Percentiles rank a stretch among this genome's conserved stretches.
phyloP scores from a whole-genome alignment of 2,329 filamentous ascomycete species.

The Blastomyces percursus region DNA sequence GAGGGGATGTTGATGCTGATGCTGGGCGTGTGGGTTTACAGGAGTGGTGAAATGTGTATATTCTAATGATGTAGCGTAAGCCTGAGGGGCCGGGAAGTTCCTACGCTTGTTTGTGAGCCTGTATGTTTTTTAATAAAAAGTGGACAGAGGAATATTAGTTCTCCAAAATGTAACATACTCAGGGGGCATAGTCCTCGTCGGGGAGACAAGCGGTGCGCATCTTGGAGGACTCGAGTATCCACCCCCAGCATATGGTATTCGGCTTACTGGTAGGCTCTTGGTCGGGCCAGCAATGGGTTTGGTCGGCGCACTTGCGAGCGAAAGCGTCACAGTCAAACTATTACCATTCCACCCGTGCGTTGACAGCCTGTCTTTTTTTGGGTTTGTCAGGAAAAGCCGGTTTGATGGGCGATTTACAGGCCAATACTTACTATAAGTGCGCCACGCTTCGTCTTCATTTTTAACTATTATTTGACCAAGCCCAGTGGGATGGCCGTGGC shows the following conservation, averaged over 20 bases:
- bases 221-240: slow-evolving; percentile 25
- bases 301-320: slow-evolving; percentile 31
- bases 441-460: slow-evolving; percentile 35
- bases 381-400: not conserved
- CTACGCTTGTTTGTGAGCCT: slow-evolving; percentile 3
- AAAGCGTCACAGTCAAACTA: slow-evolving; percentile 32
- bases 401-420: not conserved
- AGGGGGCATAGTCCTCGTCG: slow-evolving; percentile 27
- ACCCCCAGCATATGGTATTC: slow-evolving; percentile 19
- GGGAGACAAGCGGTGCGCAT: slow-evolving; percentile 21
- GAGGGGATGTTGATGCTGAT: slow-evolving; percentile 9
- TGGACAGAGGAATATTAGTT: not conserved
- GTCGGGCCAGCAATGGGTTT: slow-evolving; percentile 34
- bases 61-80: slow-evolving; percentile 13
- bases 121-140: slow-evolving; percentile 6
- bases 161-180: slow-evolving; percentile 22
- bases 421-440: slow-evolving; percentile 28
- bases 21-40: slow-evolving; percentile 5
- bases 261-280: slow-evolving; percentile 25
- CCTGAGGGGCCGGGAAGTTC: slow-evolving; percentile 11
- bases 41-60: slow-evolving; percentile 10
- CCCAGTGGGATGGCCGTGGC: slow-evolving; percentile 33
- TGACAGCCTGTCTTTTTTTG: slow-evolving; percentile 28
- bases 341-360: slow-evolving; percentile 36
- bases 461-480: slow-evolving; percentile 37